phyloP scores from a whole-genome alignment of 257 asterid genomes.

The Nicotiana knightiana region DNA sequence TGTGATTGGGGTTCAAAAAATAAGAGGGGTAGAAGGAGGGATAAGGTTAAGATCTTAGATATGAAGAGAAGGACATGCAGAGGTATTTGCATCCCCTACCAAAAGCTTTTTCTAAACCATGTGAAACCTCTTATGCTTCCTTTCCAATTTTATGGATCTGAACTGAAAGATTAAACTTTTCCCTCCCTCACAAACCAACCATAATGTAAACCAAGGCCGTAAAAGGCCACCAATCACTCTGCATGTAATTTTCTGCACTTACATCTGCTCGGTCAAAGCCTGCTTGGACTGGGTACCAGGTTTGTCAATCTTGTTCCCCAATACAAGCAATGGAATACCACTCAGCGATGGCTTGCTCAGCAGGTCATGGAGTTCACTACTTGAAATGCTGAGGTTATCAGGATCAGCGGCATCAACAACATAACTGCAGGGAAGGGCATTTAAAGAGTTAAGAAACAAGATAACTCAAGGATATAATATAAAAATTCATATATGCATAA shows the following conservation, averaged over 20 bases:
- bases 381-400: slow-evolving; percentile 75
- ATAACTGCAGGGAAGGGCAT: slow-evolving; percentile 44
- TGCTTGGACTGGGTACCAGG: slow-evolving; percentile 67
- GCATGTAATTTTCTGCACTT: slow-evolving; percentile 17
- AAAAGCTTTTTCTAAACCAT: not conserved
- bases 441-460: not conserved
- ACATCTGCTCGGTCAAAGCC: slow-evolving; percentile 89
- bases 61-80: not conserved
- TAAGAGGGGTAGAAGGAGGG: not conserved
- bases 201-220: not conserved
- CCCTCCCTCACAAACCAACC: not conserved
- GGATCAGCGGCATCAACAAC: slow-evolving; percentile 98
- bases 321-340: slow-evolving; percentile 83
- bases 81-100: not conserved
- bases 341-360: slow-evolving; percentile 80
- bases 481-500: not conserved
- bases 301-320: slow-evolving; percentile 94
- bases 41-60: not conserved
- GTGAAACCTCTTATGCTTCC: not conserved
- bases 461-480: not conserved
- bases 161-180: not conserved
- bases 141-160: not conserved
- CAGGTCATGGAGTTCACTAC: slow-evolving; percentile 82
- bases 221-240: not conserved
- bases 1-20: not conserved